A percentile compares a stretch with the other conserved stretches of the same genome.
Conservation (phyloP, 495 filamentous ascomycete genomes). For the Amorphotheca resinae region DNA sequence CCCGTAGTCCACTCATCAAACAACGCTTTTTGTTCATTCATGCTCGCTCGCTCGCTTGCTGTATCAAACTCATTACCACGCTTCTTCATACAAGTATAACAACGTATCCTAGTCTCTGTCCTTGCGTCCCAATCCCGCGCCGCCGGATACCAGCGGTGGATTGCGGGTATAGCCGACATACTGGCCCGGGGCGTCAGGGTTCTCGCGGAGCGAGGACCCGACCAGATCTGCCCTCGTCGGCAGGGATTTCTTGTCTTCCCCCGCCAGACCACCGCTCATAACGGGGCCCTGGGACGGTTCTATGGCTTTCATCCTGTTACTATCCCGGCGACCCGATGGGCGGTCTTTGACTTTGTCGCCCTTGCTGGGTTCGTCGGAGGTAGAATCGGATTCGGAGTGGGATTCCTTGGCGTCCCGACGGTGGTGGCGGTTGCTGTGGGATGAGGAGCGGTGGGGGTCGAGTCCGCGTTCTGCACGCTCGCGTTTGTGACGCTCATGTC, state of each 20-base stretch:
- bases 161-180: not conserved
- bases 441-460: not conserved
- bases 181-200: not conserved
- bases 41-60: no score
- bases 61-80: no score
- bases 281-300: slow-evolving; percentile 13
- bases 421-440: slow-evolving; percentile 1
- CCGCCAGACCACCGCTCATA: slow-evolving; percentile 17
- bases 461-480: slow-evolving; percentile 6
- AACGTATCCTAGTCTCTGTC: no score
- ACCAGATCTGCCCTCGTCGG: no score
- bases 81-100: no score
- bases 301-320: slow-evolving; percentile 10
- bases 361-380: slow-evolving; percentile 3
- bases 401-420: slow-evolving; percentile 2
- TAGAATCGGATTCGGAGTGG: slow-evolving; percentile 14
- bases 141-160: not conserved
- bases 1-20: no score
- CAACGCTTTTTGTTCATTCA: no score
- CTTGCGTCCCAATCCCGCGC: no score
- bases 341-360: slow-evolving; percentile 1
- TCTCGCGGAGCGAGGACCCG: not conserved
- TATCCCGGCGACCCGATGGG: not conserved
- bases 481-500: slow-evolving; percentile 20
- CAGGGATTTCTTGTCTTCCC: not conserved